Base-by-base conservation (phyloP, 2,329 filamentous ascomycete species). In the Colletotrichum salicis region DNA sequence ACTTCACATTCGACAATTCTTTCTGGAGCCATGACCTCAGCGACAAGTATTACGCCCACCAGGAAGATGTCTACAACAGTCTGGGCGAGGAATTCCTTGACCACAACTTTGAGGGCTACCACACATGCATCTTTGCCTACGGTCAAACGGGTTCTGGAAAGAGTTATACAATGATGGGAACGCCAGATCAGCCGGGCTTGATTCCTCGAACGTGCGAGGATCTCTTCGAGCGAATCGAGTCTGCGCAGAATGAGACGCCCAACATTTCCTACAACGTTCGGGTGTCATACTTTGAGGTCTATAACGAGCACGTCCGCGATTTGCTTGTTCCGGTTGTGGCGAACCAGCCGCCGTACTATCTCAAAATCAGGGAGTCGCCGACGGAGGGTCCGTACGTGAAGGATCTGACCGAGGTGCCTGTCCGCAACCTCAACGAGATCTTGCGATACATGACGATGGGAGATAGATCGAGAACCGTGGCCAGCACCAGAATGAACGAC, bases 401-500 rank as follows among this genome's bases (percentile, higher is more conserved):
- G 82, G 96, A 97, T 78, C 85, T 99, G 77, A 98, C 95, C 8
- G 96, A 99, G 80, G 93, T 96, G 3, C 94, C 95, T 1, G 96
- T 97, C 54, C 92, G 94, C 79, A 95, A 90, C 82, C 94, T 96
- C 78, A 85, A 89, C 62, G 96, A 99, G 80, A 94, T 99, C 74
- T 87, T 97, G 82, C 92, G 93, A 51, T 92, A 94, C 82, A 98
- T 99, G 95, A 94, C 93, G 77, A 90, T 91, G 78, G 96, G 96
- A 69, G 96, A 99, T 81, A 85, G 89, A 74, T 97, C 93, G 70
- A 92, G 96, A 59, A 98, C 96, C 0, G 92, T 90, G 24, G 96
- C 96, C 15, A 95, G 94, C 79, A 99, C 96, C 71, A 98, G 98
- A 85, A 99, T 99, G 96, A 99, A 99, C 83, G 96, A 99, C 82